Base-by-base conservation (phyloP, 768 basidiomycete species). In the Macrolepiota dolichaula region DNA sequence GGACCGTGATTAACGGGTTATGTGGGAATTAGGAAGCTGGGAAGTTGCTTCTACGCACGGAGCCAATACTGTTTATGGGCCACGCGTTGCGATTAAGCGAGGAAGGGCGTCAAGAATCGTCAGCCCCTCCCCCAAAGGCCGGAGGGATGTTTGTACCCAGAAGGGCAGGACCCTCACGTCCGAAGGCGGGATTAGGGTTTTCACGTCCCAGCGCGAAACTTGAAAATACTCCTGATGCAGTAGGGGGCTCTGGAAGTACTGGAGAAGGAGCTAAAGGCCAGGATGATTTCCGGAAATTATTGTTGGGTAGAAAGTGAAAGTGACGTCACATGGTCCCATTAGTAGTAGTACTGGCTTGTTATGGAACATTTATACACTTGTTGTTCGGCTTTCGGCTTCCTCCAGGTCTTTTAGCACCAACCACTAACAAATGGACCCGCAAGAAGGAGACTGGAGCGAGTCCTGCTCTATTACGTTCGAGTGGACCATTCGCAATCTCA, bases 281-380 rank as follows among this genome's bases (percentile, higher is more conserved):
- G 70, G 88, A 94, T 65, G 92, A 92, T 66, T 96, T 96, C 72
- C 79, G 94, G 60, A 92, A 87, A 68, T 88, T 96, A 88, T 71
- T 96, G 35, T 76, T 58, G 27, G 67, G 62, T 1, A 52, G 57
- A 24, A 59, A 59, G 59, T 65, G 57, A 24, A 59, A 59, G 59
- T 65, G 57, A 59, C 57, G 57, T 63, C 57, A 49, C 36, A 44
- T 24, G 35, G 55, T 44, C 40, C 37, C 25, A 54, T 24, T n/a
- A 42, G 46, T 42, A 40, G 17, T 22, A 9, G 17, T 46, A 12
- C 12, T 42, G 40, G 19, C 58, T 36, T 27, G 29, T 51, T 59
- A 46, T 50, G 36, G 42, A 44, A 44, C 3, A 44, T 44, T 44
- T 32, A 13, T n/a, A 17, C 15, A 56, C 29, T 25, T 27, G 11